Percentiles rank a stretch among this genome's conserved stretches.
Evolutionary conservation across 2,329 filamentous ascomycete genomes (phyloP).

Genomic region (Ceratocystis diversiconidia): DNA sequence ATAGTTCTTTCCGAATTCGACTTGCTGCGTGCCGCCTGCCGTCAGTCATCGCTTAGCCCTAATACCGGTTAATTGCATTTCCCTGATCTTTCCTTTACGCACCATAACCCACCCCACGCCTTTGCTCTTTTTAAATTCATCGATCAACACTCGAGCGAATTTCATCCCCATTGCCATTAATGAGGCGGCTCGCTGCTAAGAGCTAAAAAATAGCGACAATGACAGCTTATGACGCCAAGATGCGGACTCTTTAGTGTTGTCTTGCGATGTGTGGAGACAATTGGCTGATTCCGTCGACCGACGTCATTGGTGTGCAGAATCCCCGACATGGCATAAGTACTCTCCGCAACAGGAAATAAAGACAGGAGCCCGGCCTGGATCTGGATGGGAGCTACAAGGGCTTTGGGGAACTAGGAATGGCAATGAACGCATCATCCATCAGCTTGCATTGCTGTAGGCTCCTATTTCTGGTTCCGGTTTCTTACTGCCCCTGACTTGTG

Average conservation of each 20-base stretch:
- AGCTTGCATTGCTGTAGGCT: not conserved
- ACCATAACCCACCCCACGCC: not conserved
- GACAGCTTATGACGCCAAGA: not conserved
- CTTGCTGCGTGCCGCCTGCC: not conserved
- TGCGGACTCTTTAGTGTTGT: not conserved
- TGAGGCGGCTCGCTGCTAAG: not conserved
- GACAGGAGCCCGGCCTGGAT: not conserved
- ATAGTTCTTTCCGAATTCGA: not conserved
- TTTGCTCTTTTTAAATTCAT: not conserved
- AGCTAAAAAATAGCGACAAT: not conserved
- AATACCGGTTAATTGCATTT: not conserved
- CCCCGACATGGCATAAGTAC: not conserved
- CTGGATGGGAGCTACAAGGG: not conserved
- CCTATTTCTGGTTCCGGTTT: not conserved
- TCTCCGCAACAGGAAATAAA: slow-evolving; percentile 4
- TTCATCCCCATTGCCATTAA: not conserved
- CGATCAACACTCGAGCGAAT: not conserved
- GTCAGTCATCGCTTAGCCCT: not conserved
- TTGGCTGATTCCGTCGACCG: slow-evolving; percentile 4
- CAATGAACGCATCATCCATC: not conserved
- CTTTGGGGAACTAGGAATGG: not conserved
- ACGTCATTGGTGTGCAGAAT: not conserved
- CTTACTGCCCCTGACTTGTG: not conserved
- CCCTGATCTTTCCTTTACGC: not conserved
- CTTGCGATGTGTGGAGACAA: not conserved